Percentiles rank a stretch among this genome's conserved stretches.
These are phyloP conservation scores for Moelleriella libera DNA, from an alignment of 2,329 filamentous ascomycete species.

Conservation along the genomic window DNA sequence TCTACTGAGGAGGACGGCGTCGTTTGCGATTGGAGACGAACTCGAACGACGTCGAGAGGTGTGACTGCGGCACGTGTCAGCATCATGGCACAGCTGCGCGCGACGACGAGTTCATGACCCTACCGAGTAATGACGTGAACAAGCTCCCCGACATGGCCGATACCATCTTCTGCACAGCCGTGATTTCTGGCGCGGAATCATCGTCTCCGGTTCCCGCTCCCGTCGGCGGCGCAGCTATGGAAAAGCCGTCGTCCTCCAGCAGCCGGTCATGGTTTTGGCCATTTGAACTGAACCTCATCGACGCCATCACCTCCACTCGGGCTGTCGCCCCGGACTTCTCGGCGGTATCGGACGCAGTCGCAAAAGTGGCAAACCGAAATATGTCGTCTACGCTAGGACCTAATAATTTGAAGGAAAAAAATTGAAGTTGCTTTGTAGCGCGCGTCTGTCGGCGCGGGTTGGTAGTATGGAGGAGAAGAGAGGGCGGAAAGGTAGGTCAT, in stretches of 20 bases:
- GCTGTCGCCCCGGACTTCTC: neutral
- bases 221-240: conserved; percentile 9
- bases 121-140: conserved; percentile 78
- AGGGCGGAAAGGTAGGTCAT: neutral
- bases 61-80: conserved; percentile 46
- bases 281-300: conserved; percentile 4
- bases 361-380: neutral
- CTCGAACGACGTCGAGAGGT: conserved; percentile 89
- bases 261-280: conserved; percentile 15
- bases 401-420: no score
- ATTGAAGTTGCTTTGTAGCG: no score
- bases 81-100: conserved; percentile 3
- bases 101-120: conserved; percentile 12
- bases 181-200: conserved; percentile 48
- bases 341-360: neutral
- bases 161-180: conserved; percentile 81
- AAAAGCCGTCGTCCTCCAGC: conserved; percentile 12
- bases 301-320: conserved; percentile 1
- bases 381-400: no score
- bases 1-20: conserved; percentile 33
- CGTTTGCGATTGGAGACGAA: conserved; percentile 79
- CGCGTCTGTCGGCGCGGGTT: no score
- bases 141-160: conserved; percentile 86
- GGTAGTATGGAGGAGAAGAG: no score
- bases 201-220: conserved; percentile 6